Base-by-base conservation (phyloP, 805 yeast genomes). In the Yarrowia porcina region DNA sequence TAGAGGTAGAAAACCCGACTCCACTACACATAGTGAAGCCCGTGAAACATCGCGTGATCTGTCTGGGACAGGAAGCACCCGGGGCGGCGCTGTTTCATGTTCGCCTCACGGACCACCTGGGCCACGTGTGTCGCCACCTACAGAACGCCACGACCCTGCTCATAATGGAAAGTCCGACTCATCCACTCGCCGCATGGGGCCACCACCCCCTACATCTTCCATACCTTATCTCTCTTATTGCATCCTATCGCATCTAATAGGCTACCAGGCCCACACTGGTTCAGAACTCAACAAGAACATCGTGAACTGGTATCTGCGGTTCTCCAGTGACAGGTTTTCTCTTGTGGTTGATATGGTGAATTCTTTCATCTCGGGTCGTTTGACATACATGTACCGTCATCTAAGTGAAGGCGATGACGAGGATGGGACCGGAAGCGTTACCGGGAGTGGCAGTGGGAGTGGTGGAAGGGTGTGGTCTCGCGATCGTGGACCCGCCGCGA, bases 261-360 rank as follows among this genome's bases (percentile, higher is more conserved):
- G 59, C 9, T 52, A 52, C 35, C 59, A 52, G 11, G 59, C 59
- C 8, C 59, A 52, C 30, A 36, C 59, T 3, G 59, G 59, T 5
- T 32, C 59, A 4, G 59, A 23, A n/a, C 59, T 52, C 59, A 52
- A 52, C 59, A 52, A 52, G n/a, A 52, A 52, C 59, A 32, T 52
- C 9, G 59, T 52, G 25, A 52, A 52, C 44, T 52, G 59, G 59
- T 52, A 52, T 21, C 36, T 52, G 59, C 21, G 59, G 1, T 18
- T 35, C 17, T 52, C 59, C 44, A 36, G 33, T 1, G 59, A 52
- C 27, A 30, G 59, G 33, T 36, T 52, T 18, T 12, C 33, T 12
- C 59, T 52, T 8, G 33, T 52, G 11, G 59, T 52, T 4, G 59
- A 52, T 10, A 52, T 36, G 59, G 59, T 52, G 17, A 52, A 52